Evolutionary conservation across 306 rosid species (phyloP).

Genomic region (Sindora glabra): DNA sequence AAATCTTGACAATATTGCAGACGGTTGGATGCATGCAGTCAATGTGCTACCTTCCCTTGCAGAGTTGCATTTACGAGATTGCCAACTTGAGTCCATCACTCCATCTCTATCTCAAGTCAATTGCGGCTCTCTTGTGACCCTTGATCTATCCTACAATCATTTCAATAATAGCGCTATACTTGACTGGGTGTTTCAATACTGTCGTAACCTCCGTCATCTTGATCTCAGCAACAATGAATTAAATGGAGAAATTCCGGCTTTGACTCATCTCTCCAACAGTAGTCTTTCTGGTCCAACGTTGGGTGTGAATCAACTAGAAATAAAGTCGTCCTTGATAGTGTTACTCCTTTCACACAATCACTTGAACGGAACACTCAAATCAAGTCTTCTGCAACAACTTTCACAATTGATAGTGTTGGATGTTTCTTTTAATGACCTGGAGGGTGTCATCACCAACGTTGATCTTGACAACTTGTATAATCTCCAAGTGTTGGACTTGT

Average conservation of each 20-base stretch:
- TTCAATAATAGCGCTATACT: neutral
- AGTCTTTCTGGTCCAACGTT: neutral
- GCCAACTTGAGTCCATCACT: neutral
- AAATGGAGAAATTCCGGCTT: neutral
- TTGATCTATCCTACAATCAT: constrained; percentile 1
- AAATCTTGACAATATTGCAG: neutral
- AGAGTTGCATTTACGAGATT: neutral
- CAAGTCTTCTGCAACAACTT: neutral
- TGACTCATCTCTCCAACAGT: neutral
- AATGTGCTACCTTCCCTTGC: neutral
- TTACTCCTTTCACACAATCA: neutral
- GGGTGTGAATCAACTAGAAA: neutral
- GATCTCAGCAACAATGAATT: neutral
- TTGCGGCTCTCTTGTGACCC: neutral
- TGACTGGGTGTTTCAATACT: constrained; percentile 14
- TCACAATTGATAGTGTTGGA: constrained; percentile 2
- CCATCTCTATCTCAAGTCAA: neutral
- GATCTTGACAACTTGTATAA: neutral
- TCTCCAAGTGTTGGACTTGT: neutral
- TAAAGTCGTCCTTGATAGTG: neutral
- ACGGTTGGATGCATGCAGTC: constrained; percentile 6
- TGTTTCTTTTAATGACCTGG: neutral
- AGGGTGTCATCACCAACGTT: neutral
- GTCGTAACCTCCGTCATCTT: neutral
- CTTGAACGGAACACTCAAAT: neutral